Conservation (phyloP, 2,329 filamentous ascomycete genomes). For the Trichophyton mentagrophytes region DNA sequence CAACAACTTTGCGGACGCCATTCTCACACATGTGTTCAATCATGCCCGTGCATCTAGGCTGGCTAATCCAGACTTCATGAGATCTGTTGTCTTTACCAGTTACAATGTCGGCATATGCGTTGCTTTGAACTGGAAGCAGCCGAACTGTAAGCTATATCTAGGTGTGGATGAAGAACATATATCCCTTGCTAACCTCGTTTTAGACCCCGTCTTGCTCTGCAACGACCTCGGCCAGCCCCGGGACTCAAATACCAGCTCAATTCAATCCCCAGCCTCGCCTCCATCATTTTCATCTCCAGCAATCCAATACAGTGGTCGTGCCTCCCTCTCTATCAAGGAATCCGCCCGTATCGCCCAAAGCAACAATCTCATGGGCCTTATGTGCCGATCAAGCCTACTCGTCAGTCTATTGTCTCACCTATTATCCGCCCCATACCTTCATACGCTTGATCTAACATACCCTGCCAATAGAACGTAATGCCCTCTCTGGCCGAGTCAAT, state of each 20-base stretch:
- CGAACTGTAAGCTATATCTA: constrained; percentile 55
- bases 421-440: constrained; percentile 1
- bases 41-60: constrained; percentile 62
- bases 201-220: constrained; percentile 81
- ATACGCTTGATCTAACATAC: constrained; percentile 8
- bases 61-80: constrained; percentile 56
- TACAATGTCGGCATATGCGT: constrained; percentile 86
- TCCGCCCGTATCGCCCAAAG: constrained; percentile 82
- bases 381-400: constrained; percentile 76
- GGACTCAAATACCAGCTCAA: constrained; percentile 19
- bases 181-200: background rate
- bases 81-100: constrained; percentile 86
- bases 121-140: constrained; percentile 97
- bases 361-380: constrained; percentile 96
- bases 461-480: constrained; percentile 61
- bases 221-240: constrained; percentile 63
- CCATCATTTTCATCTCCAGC: constrained; percentile 25
- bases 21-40: constrained; percentile 78
- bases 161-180: background rate
- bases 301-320: constrained; percentile 51
- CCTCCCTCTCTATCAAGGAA: constrained; percentile 82
- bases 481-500: constrained; percentile 85
- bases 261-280: background rate
- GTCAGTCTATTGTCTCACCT: constrained; percentile 41
- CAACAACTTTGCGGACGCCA: constrained; percentile 72